phyloP scores from a whole-genome alignment of 805 yeast species.

The Nakazawaea laoshanensis region DNA sequence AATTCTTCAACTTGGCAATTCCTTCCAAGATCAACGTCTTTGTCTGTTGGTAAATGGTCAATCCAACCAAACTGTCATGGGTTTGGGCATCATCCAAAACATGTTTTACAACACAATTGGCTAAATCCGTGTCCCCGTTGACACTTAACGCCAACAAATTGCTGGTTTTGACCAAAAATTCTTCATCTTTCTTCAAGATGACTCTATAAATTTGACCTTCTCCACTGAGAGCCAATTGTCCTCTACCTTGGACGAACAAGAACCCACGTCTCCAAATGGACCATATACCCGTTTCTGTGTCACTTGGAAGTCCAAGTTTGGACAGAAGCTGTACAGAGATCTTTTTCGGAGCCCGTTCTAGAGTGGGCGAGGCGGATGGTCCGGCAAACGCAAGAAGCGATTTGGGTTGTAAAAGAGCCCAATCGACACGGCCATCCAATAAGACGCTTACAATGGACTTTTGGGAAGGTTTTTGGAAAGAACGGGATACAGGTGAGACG shows the following conservation, averaged over 20 bases:
- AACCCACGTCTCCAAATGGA: conserved; percentile 31
- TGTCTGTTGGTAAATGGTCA: neutral
- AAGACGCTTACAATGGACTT: conserved; percentile 35
- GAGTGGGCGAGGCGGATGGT: conserved; percentile 33
- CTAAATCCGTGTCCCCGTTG: conserved; percentile 37
- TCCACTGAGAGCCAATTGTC: conserved; percentile 46
- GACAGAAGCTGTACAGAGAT: conserved; percentile 26
- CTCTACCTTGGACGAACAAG: conserved; percentile 46
- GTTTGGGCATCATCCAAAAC: conserved; percentile 7
- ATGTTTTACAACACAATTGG: conserved; percentile 25
- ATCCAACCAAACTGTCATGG: conserved; percentile 10
- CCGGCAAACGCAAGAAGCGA: conserved; percentile 48
- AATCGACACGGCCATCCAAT: conserved; percentile 53
- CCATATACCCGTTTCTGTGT: conserved; percentile 32
- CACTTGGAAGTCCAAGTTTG: conserved; percentile 10
- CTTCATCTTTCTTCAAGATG: conserved; percentile 35
- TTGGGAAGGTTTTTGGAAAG: too few species aligned
- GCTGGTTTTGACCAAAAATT: conserved; percentile 34
- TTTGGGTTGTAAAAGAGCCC: conserved; percentile 45
- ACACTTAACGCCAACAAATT: conserved; percentile 43
- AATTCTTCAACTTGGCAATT: neutral
- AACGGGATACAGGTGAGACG: too few species aligned
- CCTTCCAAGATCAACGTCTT: neutral
- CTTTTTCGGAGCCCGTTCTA: conserved; percentile 28
- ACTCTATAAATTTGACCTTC: conserved; percentile 45